Base-by-base conservation (phyloP, 2,329 filamentous ascomycete genomes). In the Paecilomyces formosus region DNA sequence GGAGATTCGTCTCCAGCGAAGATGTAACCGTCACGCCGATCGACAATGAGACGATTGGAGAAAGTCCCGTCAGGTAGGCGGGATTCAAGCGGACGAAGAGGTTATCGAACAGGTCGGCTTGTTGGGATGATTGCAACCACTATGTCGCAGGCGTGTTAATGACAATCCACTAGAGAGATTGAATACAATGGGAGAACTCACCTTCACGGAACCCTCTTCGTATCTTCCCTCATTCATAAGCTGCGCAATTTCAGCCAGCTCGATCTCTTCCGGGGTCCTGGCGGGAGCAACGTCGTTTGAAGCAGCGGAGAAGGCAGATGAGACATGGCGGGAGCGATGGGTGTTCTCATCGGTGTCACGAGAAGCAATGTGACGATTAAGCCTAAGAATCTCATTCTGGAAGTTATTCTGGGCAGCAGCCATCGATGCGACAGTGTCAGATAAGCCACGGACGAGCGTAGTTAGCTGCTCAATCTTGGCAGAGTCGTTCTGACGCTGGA, bases 81-180 rank as follows among this genome's bases (percentile, higher is more conserved):
- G 85, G 84, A 60, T 82, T 81, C 64, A 82, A 77, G 57, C 78
- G 79, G 22, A 83, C 77, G 66, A 88, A 87, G 55, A 86, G 76
- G 28, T 79, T 77, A 68, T 86, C 83, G 66, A 87, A 88, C n/a
- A 88, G 74, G 53, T 82, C 79, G 15, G 78, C 76, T 63, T 85
- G 82, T 57, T 81, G 80, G 31, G 74, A 69, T 5, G 85, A 87
- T 74, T 86, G 84, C 54, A 88, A 76, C 85, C 85, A 88, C 77
- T 76, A 57, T 77, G 57, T 28, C 56, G 57, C 24, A 26, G 3
- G 2, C 3, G 24, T 26, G 24, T 26, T 3, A 26, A 6, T 26
- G 24, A 26, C 6, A 6, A 26, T 26, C 3, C 24, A 26, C 6
- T 3, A 26, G 24, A 26, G 24, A 26, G 6, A 3, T 26, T 3